Conservation (phyloP, 2,329 filamentous ascomycete species). For the Sporothrix globosa region DNA sequence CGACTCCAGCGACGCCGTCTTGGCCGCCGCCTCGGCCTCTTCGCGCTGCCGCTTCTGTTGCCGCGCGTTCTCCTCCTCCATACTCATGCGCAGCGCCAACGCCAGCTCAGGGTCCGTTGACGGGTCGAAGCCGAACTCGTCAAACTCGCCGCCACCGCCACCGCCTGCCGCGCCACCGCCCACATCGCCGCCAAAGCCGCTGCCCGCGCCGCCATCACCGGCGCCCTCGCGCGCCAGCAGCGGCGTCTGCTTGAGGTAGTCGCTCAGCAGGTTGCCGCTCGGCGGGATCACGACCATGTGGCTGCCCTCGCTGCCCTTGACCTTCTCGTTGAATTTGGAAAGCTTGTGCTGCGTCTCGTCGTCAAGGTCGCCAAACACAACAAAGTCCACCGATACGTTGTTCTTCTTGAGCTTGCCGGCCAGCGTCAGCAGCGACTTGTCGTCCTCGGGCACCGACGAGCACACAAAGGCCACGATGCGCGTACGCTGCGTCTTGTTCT, state of each 20-base stretch:
- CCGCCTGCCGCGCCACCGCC: constrained; percentile 54
- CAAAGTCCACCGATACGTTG: constrained; percentile 89
- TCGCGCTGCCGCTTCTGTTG: constrained; percentile 83
- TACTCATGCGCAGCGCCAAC: constrained; percentile 91
- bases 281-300: constrained; percentile 89
- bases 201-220: constrained; percentile 59
- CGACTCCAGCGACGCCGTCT: constrained; percentile 61
- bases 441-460: constrained; percentile 85
- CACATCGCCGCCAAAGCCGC: constrained; percentile 59
- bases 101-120: constrained; percentile 91
- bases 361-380: constrained; percentile 91
- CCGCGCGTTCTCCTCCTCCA: constrained; percentile 95
- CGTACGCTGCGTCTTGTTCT: constrained; percentile 96
- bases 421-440: constrained; percentile 84
- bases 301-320: constrained; percentile 89
- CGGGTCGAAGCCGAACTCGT: constrained; percentile 86
- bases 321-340: constrained; percentile 87
- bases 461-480: constrained; percentile 97
- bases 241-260: constrained; percentile 85
- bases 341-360: constrained; percentile 90
- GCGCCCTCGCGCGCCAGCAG: constrained; percentile 84
- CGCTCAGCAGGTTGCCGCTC: constrained; percentile 87
- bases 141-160: constrained; percentile 66
- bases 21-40: constrained; percentile 65
- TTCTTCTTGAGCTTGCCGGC: constrained; percentile 99